Evolutionary conservation across 768 basidiomycete species (phyloP).

Genomic region (Mrakia blollopis): DNA sequence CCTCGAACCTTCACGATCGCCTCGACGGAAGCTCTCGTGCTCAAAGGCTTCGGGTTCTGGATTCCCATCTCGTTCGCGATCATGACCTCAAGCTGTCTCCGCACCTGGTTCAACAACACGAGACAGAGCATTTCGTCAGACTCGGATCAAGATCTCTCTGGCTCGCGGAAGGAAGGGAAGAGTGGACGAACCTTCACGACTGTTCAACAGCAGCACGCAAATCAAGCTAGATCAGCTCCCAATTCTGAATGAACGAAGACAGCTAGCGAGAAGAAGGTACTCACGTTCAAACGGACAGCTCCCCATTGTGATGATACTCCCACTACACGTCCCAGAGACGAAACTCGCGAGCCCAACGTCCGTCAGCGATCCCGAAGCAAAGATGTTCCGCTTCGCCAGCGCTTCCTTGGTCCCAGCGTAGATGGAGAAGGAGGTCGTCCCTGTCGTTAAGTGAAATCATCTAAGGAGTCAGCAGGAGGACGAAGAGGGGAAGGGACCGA

Average conservation of each 20-base stretch:
- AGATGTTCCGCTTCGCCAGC: constrained; percentile 47
- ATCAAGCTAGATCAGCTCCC: too few species aligned
- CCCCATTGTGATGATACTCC: constrained; percentile 79
- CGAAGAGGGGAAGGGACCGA: constrained; percentile 22
- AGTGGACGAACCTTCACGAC: constrained; percentile 69
- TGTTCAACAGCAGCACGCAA: too few species aligned
- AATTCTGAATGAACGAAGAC: too few species aligned
- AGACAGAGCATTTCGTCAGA: neutral
- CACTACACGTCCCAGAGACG: constrained; percentile 66
- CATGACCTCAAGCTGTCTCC: constrained; percentile 68
- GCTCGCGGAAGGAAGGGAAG: neutral
- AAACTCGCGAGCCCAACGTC: constrained; percentile 10
- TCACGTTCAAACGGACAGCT: constrained; percentile 81
- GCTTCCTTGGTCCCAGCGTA: constrained; percentile 77
- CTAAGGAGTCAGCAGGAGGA: constrained; percentile 18
- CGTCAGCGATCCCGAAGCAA: constrained; percentile 8
- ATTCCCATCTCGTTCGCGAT: constrained; percentile 28
- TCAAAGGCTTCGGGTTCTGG: constrained; percentile 8
- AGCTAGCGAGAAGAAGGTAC: too few species aligned
- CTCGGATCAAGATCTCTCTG: too few species aligned
- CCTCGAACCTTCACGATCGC: constrained; percentile 23
- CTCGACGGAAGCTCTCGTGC: neutral
- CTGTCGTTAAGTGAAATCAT: too few species aligned
- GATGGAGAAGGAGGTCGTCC: constrained; percentile 85
- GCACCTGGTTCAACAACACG: constrained; percentile 53